Evolutionary conservation across 1,284 basidiomycete genomes (phyloP).

Genomic region (Fomitiporia mediterranea): DNA sequence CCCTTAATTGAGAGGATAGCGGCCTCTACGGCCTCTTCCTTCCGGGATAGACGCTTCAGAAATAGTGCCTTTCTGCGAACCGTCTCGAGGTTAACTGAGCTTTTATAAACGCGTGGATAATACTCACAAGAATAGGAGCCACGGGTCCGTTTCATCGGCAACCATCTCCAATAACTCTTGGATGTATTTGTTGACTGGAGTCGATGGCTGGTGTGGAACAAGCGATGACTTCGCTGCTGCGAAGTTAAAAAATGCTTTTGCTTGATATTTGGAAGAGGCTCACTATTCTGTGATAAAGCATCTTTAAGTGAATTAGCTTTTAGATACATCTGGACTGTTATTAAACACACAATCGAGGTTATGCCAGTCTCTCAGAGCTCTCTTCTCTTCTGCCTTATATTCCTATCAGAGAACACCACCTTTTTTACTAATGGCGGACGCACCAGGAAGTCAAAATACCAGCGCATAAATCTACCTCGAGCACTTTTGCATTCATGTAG

Average conservation of each 20-base stretch:
- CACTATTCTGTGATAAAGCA: conserved; percentile 8
- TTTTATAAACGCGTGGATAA: not conserved
- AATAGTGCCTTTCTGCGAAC: conserved; percentile 70
- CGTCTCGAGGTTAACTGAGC: conserved; percentile 11
- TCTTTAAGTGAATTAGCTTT: conserved; percentile 1
- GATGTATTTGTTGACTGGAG: conserved; percentile 63
- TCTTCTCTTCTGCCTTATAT: conserved; percentile 59
- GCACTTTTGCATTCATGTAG: conserved; percentile 61
- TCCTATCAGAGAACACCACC: conserved; percentile 5
- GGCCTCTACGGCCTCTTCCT: conserved; percentile 84
- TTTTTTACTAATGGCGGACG: conserved; percentile 31
- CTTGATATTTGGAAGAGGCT: not conserved
- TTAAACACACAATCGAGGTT: conserved; percentile 62
- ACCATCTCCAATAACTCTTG: conserved; percentile 58
- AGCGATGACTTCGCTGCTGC: conserved; percentile 37
- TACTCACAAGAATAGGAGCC: conserved; percentile 78
- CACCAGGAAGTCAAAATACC: conserved; percentile 86
- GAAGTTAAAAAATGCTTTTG: not conserved
- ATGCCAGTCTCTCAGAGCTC: conserved; percentile 66
- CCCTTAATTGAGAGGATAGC: conserved; percentile 73
- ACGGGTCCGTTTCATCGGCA: conserved; percentile 65
- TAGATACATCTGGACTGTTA: conserved; percentile 21
- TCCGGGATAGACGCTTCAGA: conserved; percentile 69
- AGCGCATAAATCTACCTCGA: conserved; percentile 72
- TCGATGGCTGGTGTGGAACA: conserved; percentile 66